phyloP scores from a whole-genome alignment of 108 stramenopile genomes.

The Discostella pseudostelligera region DNA sequence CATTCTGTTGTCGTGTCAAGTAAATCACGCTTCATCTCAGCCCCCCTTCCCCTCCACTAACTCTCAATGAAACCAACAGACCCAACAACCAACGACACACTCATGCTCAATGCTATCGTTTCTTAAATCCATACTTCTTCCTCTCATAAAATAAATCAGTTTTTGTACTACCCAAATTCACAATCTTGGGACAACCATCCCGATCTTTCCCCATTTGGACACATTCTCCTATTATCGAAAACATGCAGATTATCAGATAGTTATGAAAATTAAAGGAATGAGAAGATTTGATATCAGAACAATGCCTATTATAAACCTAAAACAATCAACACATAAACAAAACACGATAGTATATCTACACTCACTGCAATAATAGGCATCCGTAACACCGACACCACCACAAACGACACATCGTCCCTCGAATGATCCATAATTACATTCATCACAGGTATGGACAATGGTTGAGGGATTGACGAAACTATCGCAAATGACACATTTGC shows the following conservation, averaged over 20 bases:
- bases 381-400: constrained; percentile 93
- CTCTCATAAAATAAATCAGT: constrained; percentile 98
- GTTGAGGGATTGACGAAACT: constrained; percentile 93
- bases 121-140: constrained; percentile 96
- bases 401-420: constrained; percentile 97
- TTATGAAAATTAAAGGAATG: no score
- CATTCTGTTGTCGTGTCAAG: no score
- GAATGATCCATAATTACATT: constrained; percentile 97
- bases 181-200: constrained; percentile 99
- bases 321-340: no score
- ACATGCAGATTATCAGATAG: neutral
- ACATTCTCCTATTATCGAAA: constrained; percentile 62
- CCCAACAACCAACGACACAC: no score
- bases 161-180: constrained; percentile 96
- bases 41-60: no score
- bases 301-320: no score
- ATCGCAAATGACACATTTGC: constrained; percentile 97
- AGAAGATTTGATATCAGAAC: no score
- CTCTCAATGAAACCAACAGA: no score
- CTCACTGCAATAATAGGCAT: constrained; percentile 99
- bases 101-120: constrained; percentile 71
- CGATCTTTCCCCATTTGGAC: constrained; percentile 94
- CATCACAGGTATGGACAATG: constrained; percentile 96
- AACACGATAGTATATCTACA: neutral
- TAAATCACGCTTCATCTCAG: no score